phyloP scores from a whole-genome alignment of 768 basidiomycete species.

The Asterophora lycoperdoides region DNA sequence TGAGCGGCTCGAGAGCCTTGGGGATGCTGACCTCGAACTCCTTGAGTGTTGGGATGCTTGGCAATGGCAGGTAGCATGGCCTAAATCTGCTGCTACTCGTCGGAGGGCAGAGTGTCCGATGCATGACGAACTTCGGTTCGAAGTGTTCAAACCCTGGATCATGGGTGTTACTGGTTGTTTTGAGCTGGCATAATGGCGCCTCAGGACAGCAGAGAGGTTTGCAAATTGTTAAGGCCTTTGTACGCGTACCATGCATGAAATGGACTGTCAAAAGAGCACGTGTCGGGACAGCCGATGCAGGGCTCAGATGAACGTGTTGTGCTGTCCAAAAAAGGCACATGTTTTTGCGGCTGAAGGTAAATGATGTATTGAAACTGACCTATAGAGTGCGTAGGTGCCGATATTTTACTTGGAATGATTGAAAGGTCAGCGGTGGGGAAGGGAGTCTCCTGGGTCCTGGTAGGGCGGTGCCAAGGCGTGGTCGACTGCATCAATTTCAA shows the following conservation, averaged over 20 bases:
- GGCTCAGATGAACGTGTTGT: not conserved
- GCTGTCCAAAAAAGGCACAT: slow-evolving; percentile 11
- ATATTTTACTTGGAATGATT: no score
- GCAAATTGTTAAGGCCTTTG: slow-evolving; percentile 10
- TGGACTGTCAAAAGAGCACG: slow-evolving; percentile 11
- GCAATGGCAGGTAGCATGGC: not conserved
- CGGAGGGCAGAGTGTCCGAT: not conserved
- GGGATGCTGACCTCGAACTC: slow-evolving; percentile 2
- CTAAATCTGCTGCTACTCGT: slow-evolving; percentile 2
- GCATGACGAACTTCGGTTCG: not conserved
- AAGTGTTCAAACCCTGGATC: no score
- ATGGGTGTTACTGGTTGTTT: slow-evolving; percentile 1
- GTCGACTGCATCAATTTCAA: no score
- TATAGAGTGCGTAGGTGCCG: no score
- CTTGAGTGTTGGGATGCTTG: not conserved
- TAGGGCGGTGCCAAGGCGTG: no score
- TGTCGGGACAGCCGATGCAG: slow-evolving; percentile 20
- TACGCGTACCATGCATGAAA: slow-evolving; percentile 28
- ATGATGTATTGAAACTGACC: not conserved
- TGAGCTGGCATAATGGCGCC: slow-evolving; percentile 16
- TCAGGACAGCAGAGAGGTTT: not conserved
- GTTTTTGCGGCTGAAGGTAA: not conserved
- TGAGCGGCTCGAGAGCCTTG: no score
- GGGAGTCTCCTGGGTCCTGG: no score
- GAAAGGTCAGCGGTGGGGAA: no score